phyloP scores from a whole-genome alignment of 805 yeast species.

The Diddensiella caesifluorescens region DNA sequence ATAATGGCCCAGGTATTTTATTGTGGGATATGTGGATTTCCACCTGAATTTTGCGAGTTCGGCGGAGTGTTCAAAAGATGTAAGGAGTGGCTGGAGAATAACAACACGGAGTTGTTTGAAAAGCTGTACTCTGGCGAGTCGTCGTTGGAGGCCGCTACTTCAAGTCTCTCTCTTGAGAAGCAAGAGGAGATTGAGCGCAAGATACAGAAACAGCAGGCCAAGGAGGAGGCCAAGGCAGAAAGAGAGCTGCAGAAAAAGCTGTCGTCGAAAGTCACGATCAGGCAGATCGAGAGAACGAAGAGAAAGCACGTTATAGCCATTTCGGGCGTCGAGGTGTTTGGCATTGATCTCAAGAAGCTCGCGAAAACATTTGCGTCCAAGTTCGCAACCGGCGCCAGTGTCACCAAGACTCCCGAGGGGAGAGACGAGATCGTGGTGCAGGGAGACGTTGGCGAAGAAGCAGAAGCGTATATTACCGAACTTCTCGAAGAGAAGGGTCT shows the following conservation, averaged over 20 bases:
- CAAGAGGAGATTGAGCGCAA: slow-evolving; percentile 80
- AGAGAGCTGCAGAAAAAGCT: slow-evolving; percentile 74
- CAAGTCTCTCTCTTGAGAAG: slow-evolving; percentile 60
- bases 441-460: slow-evolving; percentile 93
- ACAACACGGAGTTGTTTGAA: slow-evolving; percentile 51
- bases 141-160: slow-evolving; percentile 43
- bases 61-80: slow-evolving; percentile 77
- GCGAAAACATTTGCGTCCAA: slow-evolving; percentile 90
- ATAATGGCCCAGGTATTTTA: slow-evolving; percentile 43
- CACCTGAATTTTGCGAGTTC: slow-evolving; percentile 92
- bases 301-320: slow-evolving; percentile 83
- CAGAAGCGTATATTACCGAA: slow-evolving; percentile 65
- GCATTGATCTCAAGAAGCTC: slow-evolving; percentile 81
- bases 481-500: slow-evolving; percentile 78
- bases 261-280: slow-evolving; percentile 74
- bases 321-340: slow-evolving; percentile 82
- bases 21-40: slow-evolving; percentile 76
- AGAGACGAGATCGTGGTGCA: slow-evolving; percentile 88
- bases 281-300: slow-evolving; percentile 84
- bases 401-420: slow-evolving; percentile 83
- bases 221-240: slow-evolving; percentile 63
- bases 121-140: slow-evolving; percentile 54
- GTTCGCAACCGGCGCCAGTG: slow-evolving; percentile 95
- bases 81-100: slow-evolving; percentile 69
- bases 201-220: slow-evolving; percentile 75